phyloP scores from a whole-genome alignment of 2,329 filamentous ascomycete species.

The Dothistroma septosporum region DNA sequence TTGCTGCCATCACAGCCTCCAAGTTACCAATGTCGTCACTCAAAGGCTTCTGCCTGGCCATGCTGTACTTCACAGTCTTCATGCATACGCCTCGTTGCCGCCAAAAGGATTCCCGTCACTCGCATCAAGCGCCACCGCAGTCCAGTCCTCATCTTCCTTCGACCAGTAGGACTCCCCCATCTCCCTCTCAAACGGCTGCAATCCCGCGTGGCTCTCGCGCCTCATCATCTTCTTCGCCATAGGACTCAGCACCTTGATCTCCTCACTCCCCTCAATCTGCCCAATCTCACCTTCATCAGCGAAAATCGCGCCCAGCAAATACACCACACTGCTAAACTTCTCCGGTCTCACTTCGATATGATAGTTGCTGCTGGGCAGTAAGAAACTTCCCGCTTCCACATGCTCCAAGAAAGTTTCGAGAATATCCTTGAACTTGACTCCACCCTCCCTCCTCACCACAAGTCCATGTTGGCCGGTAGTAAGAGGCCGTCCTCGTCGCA shows the following conservation, averaged over 20 bases:
- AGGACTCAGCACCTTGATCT: neutral
- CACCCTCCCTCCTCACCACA: neutral
- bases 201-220: neutral
- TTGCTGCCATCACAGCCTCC: neutral
- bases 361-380: neutral
- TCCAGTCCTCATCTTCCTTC: neutral
- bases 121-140: neutral
- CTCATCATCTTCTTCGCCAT: neutral
- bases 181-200: no score
- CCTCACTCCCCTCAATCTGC: neutral
- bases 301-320: slow-evolving; percentile 16
- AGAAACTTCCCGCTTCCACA: neutral
- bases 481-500: neutral
- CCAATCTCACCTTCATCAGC: slow-evolving; percentile 11
- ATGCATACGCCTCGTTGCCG: neutral
- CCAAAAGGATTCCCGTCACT: neutral
- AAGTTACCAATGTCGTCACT: neutral
- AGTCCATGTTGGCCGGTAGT: neutral
- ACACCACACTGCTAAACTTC: slow-evolving; percentile 3
- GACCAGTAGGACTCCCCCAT: neutral
- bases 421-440: slow-evolving; percentile 10
- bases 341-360: neutral
- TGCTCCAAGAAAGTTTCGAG: neutral
- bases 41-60: neutral
- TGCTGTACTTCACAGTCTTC: neutral